These are phyloP conservation scores for Fonsecaea nubica DNA, from an alignment of 2,329 filamentous ascomycete genomes.

Conservation along the genomic window DNA sequence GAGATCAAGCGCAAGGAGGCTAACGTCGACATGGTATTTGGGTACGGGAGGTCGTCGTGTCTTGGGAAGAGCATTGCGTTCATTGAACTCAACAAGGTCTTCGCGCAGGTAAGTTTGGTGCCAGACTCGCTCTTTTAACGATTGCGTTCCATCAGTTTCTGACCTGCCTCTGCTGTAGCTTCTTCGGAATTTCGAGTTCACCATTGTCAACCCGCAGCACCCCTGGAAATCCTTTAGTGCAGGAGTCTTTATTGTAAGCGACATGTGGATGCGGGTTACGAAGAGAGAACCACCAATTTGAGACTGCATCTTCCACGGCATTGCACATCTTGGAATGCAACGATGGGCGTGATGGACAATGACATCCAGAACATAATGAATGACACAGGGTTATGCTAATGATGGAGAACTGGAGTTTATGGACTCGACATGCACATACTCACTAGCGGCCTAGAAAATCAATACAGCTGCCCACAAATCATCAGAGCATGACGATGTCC, in stretches of 20 bases:
- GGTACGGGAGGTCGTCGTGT: conserved; percentile 54
- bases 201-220: conserved; percentile 30
- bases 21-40: conserved; percentile 55
- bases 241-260: conserved; percentile 31
- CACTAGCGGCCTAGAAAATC: not conserved
- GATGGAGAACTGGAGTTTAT: conserved; percentile 11
- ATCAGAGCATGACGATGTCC: not conserved
- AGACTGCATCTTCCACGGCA: not conserved
- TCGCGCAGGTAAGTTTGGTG: conserved; percentile 53
- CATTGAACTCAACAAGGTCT: conserved; percentile 58
- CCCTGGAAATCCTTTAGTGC: conserved; percentile 32
- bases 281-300: conserved; percentile 24
- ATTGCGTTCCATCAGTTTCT: not conserved
- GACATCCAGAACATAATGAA: not conserved
- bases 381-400: conserved; percentile 12
- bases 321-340: not conserved
- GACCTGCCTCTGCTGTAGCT: conserved; percentile 22
- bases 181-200: conserved; percentile 36
- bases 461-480: not conserved
- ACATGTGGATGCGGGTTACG: conserved; percentile 34
- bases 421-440: conserved; percentile 17
- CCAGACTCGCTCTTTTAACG: not conserved
- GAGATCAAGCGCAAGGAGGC: conserved; percentile 48
- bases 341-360: not conserved
- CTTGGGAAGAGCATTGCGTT: conserved; percentile 57